Evolutionary conservation across 1,284 basidiomycete species (phyloP).

Genomic region (Cerrena zonata): DNA sequence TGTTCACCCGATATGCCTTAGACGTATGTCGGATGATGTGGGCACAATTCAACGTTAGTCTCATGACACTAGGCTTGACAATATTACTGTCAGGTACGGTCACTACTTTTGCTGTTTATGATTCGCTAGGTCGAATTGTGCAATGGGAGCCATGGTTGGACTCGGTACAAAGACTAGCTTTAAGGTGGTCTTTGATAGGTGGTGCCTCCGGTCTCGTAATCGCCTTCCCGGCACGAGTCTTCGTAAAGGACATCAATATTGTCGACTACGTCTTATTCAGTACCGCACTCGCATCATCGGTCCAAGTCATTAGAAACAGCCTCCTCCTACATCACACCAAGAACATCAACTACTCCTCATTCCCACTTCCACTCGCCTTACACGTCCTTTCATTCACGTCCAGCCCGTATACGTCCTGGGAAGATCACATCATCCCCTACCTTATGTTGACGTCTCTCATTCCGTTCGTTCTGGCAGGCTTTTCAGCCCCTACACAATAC

Average conservation of each 20-base stretch:
- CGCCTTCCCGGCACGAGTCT: constrained; percentile 28
- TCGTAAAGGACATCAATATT: constrained; percentile 39
- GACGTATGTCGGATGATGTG: constrained; percentile 78
- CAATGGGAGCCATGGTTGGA: background rate
- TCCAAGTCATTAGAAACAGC: constrained; percentile 32
- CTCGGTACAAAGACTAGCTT: constrained; percentile 20
- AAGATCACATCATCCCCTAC: constrained; percentile 79
- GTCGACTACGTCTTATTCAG: constrained; percentile 44
- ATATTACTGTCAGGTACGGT: constrained; percentile 45
- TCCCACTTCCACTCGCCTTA: constrained; percentile 51
- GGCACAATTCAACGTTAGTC: constrained; percentile 85
- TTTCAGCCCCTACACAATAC: constrained; percentile 60
- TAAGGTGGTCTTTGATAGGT: constrained; percentile 37
- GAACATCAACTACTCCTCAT: constrained; percentile 27
- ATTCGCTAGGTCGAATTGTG: background rate
- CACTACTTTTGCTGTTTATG: constrained; percentile 46
- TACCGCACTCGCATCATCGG: constrained; percentile 33
- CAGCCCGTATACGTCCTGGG: constrained; percentile 95
- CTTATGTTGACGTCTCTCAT: constrained; percentile 63
- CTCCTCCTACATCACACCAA: constrained; percentile 14
- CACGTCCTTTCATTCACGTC: constrained; percentile 75
- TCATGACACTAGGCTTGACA: constrained; percentile 68
- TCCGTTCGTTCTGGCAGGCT: constrained; percentile 52
- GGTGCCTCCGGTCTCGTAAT: constrained; percentile 35
- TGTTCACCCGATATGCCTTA: constrained; percentile 64